A percentile compares a stretch with the other conserved stretches of the same genome.
Conservation (phyloP, 169 alveolate species). For the Plasmodium cynomolgi region DNA sequence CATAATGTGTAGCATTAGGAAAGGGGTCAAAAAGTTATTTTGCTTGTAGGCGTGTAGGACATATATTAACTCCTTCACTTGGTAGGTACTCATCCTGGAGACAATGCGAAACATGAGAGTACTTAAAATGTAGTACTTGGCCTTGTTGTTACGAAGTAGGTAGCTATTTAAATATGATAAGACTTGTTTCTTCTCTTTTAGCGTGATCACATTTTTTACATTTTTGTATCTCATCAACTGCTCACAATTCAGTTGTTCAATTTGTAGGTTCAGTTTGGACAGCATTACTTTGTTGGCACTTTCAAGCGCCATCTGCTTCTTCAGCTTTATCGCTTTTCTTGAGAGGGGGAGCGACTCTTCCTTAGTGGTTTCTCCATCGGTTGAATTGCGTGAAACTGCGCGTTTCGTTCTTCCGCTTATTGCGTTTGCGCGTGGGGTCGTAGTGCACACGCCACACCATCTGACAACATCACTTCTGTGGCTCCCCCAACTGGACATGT, state of each 20-base stretch:
- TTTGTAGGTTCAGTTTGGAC: slow-evolving; percentile 24
- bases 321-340: slow-evolving; percentile 3
- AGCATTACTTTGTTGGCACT: slow-evolving; percentile 6
- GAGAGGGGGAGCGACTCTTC: background rate
- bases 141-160: slow-evolving; percentile 34
- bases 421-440: background rate
- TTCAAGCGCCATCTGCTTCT: background rate
- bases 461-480: background rate
- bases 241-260: slow-evolving; percentile 37
- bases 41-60: slow-evolving; percentile 41
- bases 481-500: background rate
- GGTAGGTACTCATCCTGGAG: slow-evolving; percentile 9
- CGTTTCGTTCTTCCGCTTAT: background rate
- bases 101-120: slow-evolving; percentile 23
- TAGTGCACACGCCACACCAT: background rate
- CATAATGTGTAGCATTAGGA: slow-evolving; percentile 37
- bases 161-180: slow-evolving; percentile 48
- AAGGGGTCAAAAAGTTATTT: slow-evolving; percentile 45
- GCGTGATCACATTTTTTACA: slow-evolving; percentile 26
- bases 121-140: slow-evolving; percentile 46
- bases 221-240: slow-evolving; percentile 40
- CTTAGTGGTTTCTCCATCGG: background rate
- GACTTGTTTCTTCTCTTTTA: slow-evolving; percentile 16
- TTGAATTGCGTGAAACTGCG: background rate
- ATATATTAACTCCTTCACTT: slow-evolving; percentile 54